These are phyloP conservation scores for Punica granatum DNA, from an alignment of 345 rosid species.

Conservation along the genomic window DNA sequence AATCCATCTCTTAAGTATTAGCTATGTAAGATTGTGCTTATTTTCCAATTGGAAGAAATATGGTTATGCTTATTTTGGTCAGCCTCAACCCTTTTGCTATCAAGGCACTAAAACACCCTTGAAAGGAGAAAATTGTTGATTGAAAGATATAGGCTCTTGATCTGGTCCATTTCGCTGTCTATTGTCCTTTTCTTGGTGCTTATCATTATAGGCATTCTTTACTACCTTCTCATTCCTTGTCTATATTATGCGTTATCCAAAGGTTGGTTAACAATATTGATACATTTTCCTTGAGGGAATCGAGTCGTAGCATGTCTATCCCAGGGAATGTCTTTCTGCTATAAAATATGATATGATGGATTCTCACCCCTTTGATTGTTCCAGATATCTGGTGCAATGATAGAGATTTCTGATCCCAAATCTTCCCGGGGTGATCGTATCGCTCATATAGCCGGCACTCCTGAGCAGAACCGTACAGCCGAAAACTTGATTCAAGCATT, in stretches of 20 bases:
- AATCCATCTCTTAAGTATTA: not conserved
- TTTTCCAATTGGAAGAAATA: too few relatives aligned
- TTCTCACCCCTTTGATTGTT: conserved; percentile 18
- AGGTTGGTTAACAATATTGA: not conserved
- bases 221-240: conserved; percentile 1
- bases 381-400: conserved; percentile 97
- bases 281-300: not conserved
- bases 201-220: not conserved
- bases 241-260: not conserved
- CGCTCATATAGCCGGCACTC: conserved; percentile 82
- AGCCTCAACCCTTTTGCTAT: not conserved
- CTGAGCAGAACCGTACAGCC: conserved; percentile 83
- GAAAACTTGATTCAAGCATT: conserved; percentile 97
- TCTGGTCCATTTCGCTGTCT: not conserved
- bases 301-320: not conserved
- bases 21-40: not conserved
- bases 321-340: not conserved
- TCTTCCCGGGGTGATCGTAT: conserved; percentile 70
- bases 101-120: not conserved
- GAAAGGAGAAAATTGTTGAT: not conserved
- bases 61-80: not conserved
- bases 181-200: not conserved
- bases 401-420: conserved; percentile 84
- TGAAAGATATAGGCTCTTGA: not conserved
- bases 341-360: conserved; percentile 1